Percentiles rank a stretch among this genome's conserved stretches.
Conservation (phyloP, 2,329 filamentous ascomycete species). For the Exophiala xenobiotica region DNA sequence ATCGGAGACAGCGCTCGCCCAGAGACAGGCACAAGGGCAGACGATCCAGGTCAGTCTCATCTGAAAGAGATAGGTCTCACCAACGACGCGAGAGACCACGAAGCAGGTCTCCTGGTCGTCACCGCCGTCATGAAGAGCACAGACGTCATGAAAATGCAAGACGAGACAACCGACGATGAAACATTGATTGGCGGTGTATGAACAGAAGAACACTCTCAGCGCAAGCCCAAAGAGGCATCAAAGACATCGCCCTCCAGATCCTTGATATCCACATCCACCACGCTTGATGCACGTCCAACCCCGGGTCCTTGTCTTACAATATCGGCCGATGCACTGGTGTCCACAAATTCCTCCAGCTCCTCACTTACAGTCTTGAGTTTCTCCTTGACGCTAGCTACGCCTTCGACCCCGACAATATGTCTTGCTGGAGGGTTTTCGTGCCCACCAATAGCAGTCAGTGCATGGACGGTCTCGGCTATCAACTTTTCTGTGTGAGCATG, state of each 20-base stretch:
- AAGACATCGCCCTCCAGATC: conserved; percentile 21
- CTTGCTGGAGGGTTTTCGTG: conserved; percentile 93
- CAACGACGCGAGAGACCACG: conserved; percentile 12
- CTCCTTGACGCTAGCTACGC: conserved; percentile 83
- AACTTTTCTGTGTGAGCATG: conserved; percentile 67
- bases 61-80: conserved; percentile 14
- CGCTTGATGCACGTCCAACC: conserved; percentile 12
- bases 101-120: conserved; percentile 13
- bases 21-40: conserved; percentile 33
- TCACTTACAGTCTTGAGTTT: conserved; percentile 96
- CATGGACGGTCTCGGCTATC: conserved; percentile 85
- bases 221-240: conserved; percentile 14
- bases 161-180: conserved; percentile 13
- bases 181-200: neutral
- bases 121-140: conserved; percentile 3
- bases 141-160: conserved; percentile 9
- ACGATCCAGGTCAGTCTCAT: conserved; percentile 27
- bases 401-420: conserved; percentile 91
- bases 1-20: conserved; percentile 32
- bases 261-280: conserved; percentile 20
- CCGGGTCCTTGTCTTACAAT: conserved; percentile 16
- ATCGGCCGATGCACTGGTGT: conserved; percentile 82
- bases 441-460: conserved; percentile 85
- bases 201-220: neutral
- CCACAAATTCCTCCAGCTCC: conserved; percentile 93